Conservation (phyloP, 2,329 filamentous ascomycete species). For the Fusarium duplospermum region DNA sequence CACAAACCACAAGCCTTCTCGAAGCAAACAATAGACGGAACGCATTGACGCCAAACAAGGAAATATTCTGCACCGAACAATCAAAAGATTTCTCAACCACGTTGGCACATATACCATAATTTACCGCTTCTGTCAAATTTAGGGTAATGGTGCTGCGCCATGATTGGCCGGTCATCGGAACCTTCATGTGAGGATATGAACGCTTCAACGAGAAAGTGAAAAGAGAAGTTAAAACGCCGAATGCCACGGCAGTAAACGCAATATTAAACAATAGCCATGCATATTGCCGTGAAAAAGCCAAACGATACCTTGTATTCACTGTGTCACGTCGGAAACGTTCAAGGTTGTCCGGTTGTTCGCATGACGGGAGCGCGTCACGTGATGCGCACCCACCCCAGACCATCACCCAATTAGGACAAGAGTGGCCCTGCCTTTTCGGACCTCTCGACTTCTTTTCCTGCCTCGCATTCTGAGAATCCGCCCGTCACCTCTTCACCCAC, state of each 20-base stretch:
- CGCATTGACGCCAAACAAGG: neutral
- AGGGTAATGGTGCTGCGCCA: constrained; percentile 17
- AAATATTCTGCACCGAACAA: neutral
- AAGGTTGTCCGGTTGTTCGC: neutral
- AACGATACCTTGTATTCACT: neutral
- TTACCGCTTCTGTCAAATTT: neutral
- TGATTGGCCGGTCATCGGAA: constrained; percentile 12
- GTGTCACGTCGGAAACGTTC: neutral
- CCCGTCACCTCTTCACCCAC: constrained; percentile 33
- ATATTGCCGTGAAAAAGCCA: neutral
- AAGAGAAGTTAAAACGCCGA: neutral
- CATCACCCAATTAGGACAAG: neutral
- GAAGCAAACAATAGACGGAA: neutral
- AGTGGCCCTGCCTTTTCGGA: constrained; percentile 8
- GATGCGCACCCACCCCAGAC: neutral
- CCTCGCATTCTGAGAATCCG: constrained; percentile 54
- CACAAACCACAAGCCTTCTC: neutral
- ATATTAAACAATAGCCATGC: neutral
- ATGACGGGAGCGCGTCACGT: neutral
- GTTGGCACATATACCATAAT: neutral
- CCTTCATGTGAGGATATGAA: neutral
- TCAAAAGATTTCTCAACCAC: neutral
- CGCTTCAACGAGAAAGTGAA: neutral
- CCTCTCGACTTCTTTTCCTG: constrained; percentile 35
- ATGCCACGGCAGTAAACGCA: neutral